These are phyloP conservation scores for Tolypocladium capitatum DNA, from an alignment of 2,329 filamentous ascomycete species.

Conservation along the genomic window DNA sequence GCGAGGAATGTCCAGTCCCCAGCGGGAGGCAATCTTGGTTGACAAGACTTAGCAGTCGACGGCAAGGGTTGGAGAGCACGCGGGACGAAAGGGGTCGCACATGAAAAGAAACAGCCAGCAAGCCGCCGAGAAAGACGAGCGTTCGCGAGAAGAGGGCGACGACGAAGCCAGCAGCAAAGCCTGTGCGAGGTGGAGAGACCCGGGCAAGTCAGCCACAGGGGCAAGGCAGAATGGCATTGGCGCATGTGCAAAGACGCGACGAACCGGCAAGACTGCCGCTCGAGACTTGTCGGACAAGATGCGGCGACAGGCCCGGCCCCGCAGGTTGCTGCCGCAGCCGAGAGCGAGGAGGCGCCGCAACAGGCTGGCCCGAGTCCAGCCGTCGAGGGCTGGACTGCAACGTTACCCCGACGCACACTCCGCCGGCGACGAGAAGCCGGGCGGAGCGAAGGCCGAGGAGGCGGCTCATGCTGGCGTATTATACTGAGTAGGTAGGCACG, in stretches of 20 bases:
- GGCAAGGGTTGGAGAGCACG: neutral
- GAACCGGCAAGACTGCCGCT: slow-evolving; percentile 39
- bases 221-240: neutral
- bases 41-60: neutral
- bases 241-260: slow-evolving; percentile 4
- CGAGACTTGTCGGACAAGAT: slow-evolving; percentile 35
- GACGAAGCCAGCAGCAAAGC: slow-evolving; percentile 49
- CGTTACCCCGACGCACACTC: slow-evolving; percentile 8
- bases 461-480: neutral
- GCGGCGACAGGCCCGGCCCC: slow-evolving; percentile 9
- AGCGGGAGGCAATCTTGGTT: slow-evolving; percentile 27
- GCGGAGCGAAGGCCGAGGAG: neutral
- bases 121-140: slow-evolving; percentile 52
- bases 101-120: slow-evolving; percentile 50
- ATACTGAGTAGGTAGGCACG: no score
- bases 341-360: slow-evolving; percentile 8
- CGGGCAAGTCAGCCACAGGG: neutral
- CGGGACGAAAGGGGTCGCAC: slow-evolving; percentile 26
- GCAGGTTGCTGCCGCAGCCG: slow-evolving; percentile 4
- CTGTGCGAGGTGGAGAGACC: slow-evolving; percentile 19
- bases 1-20: slow-evolving; percentile 26
- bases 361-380: slow-evolving; percentile 8
- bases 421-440: slow-evolving; percentile 8
- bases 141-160: slow-evolving; percentile 60
- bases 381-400: slow-evolving; percentile 9